These are phyloP conservation scores for Oryza nivara DNA, from an alignment of 176 grass and related monocot species.

Conservation along the genomic window DNA sequence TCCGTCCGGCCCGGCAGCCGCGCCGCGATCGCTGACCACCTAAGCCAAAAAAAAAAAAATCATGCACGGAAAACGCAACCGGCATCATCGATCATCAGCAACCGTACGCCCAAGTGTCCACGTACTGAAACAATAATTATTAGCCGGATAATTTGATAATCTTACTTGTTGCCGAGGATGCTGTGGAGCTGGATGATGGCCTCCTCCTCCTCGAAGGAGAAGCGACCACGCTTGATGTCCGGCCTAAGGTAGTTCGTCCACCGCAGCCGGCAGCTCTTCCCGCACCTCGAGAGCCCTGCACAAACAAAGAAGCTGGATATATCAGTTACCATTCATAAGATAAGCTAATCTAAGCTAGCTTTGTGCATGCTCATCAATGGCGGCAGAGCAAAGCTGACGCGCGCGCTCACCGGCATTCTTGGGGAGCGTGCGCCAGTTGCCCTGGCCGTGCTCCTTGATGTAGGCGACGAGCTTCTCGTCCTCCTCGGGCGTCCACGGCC, in stretches of 20 bases:
- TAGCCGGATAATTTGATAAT: not conserved
- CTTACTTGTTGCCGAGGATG: slow-evolving; percentile 98
- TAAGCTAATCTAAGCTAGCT: no score
- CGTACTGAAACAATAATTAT: not conserved
- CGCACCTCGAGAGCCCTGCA: slow-evolving; percentile 82
- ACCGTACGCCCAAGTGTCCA: not conserved
- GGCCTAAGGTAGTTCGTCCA: slow-evolving; percentile 96
- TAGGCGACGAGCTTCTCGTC: slow-evolving; percentile 94
- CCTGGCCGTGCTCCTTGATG: slow-evolving; percentile 84
- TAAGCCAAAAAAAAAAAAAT: slow-evolving; percentile 13
- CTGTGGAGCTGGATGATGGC: slow-evolving; percentile 95
- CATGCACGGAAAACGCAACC: not conserved
- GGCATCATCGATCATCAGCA: not conserved
- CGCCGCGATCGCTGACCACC: slow-evolving; percentile 98
- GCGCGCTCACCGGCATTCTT: slow-evolving; percentile 79
- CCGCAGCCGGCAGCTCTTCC: slow-evolving; percentile 97
- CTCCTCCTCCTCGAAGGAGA: slow-evolving; percentile 99
- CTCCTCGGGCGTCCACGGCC: slow-evolving; percentile 91
- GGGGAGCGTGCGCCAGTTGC: slow-evolving; percentile 92
- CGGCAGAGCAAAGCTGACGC: not conserved
- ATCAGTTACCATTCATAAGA: not conserved
- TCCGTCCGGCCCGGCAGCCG: slow-evolving; percentile 90
- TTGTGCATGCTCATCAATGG: not conserved
- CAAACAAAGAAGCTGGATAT: not conserved
- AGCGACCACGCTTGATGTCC: slow-evolving; percentile 94